Evolutionary conservation across 768 basidiomycete species (phyloP).

Genomic region (Austroboletus eburneus): DNA sequence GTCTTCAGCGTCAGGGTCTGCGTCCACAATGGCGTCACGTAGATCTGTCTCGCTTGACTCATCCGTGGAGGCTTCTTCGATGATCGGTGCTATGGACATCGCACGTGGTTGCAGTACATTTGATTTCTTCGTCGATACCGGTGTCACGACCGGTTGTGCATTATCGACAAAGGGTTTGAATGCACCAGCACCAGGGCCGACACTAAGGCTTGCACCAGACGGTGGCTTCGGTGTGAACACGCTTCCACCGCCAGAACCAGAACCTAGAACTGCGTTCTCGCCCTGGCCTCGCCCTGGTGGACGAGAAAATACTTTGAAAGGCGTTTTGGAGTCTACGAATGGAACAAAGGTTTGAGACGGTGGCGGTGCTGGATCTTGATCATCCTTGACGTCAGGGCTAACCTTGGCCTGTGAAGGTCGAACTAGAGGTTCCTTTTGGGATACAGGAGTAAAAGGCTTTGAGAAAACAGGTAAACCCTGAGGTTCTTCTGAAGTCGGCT

Average conservation of each 20-base stretch:
- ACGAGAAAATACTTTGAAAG: constrained; percentile 66
- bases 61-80: constrained; percentile 29
- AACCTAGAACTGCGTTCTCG: constrained; percentile 35
- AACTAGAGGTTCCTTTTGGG: constrained; percentile 34
- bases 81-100: constrained; percentile 14
- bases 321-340: constrained; percentile 37
- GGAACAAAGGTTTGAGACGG: constrained; percentile 38
- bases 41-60: constrained; percentile 30
- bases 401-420: constrained; percentile 21
- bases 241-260: constrained; percentile 16
- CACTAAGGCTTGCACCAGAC: constrained; percentile 6
- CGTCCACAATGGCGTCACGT: constrained; percentile 15
- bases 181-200: constrained; percentile 10
- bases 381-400: constrained; percentile 16
- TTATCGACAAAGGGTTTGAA: constrained; percentile 39
- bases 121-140: constrained; percentile 18
- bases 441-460: constrained; percentile 61
- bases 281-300: constrained; percentile 43
- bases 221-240: constrained; percentile 46
- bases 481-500: constrained; percentile 35
- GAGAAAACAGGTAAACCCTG: constrained; percentile 45
- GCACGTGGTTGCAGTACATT: constrained; percentile 18
- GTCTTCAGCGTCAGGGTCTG: constrained; percentile 24
- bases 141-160: constrained; percentile 11
- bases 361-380: constrained; percentile 13